Base-by-base conservation (phyloP, 2,329 filamentous ascomycete genomes). In the Aspergillus pseudoviridinutans region DNA sequence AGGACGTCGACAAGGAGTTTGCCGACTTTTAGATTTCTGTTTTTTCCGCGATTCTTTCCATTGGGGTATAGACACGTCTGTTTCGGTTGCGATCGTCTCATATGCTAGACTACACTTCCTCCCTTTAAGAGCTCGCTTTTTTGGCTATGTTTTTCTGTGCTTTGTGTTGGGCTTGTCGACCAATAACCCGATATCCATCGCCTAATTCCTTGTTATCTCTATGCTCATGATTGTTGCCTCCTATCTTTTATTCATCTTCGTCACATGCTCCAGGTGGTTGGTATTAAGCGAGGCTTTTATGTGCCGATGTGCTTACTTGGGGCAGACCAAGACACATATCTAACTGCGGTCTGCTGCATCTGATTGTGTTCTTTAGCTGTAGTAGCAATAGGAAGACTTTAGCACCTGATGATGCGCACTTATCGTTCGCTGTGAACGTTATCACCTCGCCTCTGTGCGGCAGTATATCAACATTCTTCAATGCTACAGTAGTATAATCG, bases 1-100 rank as follows among this genome's bases (percentile, higher is more conserved):
- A 96, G 79, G 81, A 83, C 68, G 87, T 97, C 46, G 92, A 97
- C 74, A 81, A 76, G 50, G 90, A 96, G 77, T 96, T 94, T 82
- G 60, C 60, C 12, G 66, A 67, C 22, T 72, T 75, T 53, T 76
- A 68, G 54, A 58, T 35, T n/a, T 49, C 24, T 25, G 4, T 5
- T 58, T 47, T 24, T 53, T 38, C 10, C 47, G 29, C 27, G 38
- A 22, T 41, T 9, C 25, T 46, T n/a, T 29, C n/a, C 29, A 49
- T 24, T 41, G 29, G 14, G 27, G 4, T 47, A 49, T 42, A 22
- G 28, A 56, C 24, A 22, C 14, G 27, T 35, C 35, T 49, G 27
- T 24, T 51, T 38, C 44, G 27, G 10, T 38, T 32, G 27, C 8
- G 9, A 6, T 14, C 38, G 41, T 27, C 24, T 27, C n/a, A 42